Evolutionary conservation across 2,329 filamentous ascomycete genomes (phyloP), one percentile per base, ranked within the genome.

Genomic region (Xylaria sp.): DNA sequence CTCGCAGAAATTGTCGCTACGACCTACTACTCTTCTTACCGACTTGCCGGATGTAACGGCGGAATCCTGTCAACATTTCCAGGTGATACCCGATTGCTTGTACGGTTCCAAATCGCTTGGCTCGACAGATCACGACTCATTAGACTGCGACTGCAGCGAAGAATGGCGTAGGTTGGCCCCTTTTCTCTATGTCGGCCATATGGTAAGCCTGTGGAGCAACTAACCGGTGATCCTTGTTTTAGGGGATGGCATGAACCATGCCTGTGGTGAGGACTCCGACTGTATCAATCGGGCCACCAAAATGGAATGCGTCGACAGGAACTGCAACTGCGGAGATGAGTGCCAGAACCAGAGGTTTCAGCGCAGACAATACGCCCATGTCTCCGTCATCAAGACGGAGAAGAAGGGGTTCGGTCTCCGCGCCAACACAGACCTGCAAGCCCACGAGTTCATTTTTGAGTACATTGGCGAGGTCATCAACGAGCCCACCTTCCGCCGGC

Each of bases 391-490:
- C 85, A 95, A 97, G 80, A 98, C 96, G 0, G 94, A 97, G 70
- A 97, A 98, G 84, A 99, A 99, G 80, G 96, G 96, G 46, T 98
- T 92, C 76, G 96, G 96, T 46, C 87, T 99, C 66, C 92, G 96
- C 65, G 89, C 94, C 64, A 91, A 98, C 80, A 82, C 84, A 50
- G 86, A 94, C 72, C 84, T 99, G 70, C 87, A 91, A 70, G 85
- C 92, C 25, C 90, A 97, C 78, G 93, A 97, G 77, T 97, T 99
- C 78, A 93, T 99, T 74, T 98, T 93, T 78, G 96, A 99, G 82
- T 99, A 99, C 80, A 95, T 99, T 74, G 96, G 96, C 74, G 96
- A 99, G 81, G 96, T 98, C 74, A 97, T 99, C 78, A 95, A 97
- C 75, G 95, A 99, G 81, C 87, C 89, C 34, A 91, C 91, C 12